Conservation (phyloP, 163 green algal genomes). For the Coccomyxa subellipsoidea region DNA sequence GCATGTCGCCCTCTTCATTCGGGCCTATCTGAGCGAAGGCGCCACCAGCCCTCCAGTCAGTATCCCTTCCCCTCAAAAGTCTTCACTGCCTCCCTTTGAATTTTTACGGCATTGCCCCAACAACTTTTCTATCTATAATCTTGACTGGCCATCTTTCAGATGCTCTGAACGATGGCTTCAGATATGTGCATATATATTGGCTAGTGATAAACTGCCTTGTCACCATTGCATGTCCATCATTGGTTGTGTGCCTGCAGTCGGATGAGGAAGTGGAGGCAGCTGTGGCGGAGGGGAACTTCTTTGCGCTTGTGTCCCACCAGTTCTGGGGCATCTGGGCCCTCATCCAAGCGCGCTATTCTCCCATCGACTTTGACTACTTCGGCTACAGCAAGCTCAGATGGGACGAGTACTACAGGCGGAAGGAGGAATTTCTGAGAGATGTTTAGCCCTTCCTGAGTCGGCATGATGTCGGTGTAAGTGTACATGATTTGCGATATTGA, state of each 20-base stretch:
- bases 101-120: too few relatives aligned
- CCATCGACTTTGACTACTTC: conserved; percentile 94
- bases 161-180: too few relatives aligned
- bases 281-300: conserved; percentile 77
- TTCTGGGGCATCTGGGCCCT: conserved; percentile 92
- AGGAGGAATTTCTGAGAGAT: conserved; percentile 39
- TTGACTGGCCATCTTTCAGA: too few relatives aligned
- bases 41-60: neutral
- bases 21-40: conserved; percentile 38
- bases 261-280: conserved; percentile 49
- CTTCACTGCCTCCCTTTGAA: too few relatives aligned
- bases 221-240: too few relatives aligned
- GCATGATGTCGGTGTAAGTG: too few relatives aligned
- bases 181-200: too few relatives aligned
- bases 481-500: too few relatives aligned
- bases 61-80: neutral
- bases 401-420: conserved; percentile 61
- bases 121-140: too few relatives aligned
- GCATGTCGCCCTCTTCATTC: conserved; percentile 25
- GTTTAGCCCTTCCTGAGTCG: neutral
- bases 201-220: too few relatives aligned
- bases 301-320: conserved; percentile 77
- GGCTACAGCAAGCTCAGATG: conserved; percentile 61
- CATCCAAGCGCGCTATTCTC: conserved; percentile 74
- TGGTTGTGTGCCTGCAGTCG: conserved; percentile 25